Conservation (phyloP, 2,329 filamentous ascomycete genomes). For the Colletotrichum sp. region DNA sequence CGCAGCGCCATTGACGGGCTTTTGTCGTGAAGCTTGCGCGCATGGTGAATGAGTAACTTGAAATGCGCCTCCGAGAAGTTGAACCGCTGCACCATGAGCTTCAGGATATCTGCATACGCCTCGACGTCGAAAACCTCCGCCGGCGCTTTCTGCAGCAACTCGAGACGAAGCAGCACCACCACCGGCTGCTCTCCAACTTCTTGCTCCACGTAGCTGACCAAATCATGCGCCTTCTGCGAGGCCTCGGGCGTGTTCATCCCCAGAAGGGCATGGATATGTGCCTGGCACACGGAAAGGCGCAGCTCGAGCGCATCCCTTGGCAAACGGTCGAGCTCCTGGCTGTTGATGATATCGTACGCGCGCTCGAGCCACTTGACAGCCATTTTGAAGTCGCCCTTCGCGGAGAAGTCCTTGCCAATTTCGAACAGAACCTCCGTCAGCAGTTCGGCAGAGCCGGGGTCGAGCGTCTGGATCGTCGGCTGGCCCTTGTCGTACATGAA, state of each 20-base stretch:
- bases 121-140: slow-evolving; percentile 52
- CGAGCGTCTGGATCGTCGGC: slow-evolving; percentile 41
- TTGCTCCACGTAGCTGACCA: slow-evolving; percentile 66
- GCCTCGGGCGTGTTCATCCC: slow-evolving; percentile 48
- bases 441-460: slow-evolving; percentile 60
- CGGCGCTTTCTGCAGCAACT: slow-evolving; percentile 60
- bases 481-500: slow-evolving; percentile 72
- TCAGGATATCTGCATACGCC: slow-evolving; percentile 59
- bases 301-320: slow-evolving; percentile 68
- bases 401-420: slow-evolving; percentile 68
- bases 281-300: slow-evolving; percentile 69
- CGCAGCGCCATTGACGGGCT: slow-evolving; percentile 52
- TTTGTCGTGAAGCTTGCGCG: slow-evolving; percentile 67
- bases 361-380: slow-evolving; percentile 78
- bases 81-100: slow-evolving; percentile 64
- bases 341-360: slow-evolving; percentile 64
- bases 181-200: slow-evolving; percentile 69
- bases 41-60: slow-evolving; percentile 69
- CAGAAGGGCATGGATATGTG: slow-evolving; percentile 61
- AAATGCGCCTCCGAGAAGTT: slow-evolving; percentile 69
- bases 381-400: slow-evolving; percentile 54
- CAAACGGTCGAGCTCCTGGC: slow-evolving; percentile 58
- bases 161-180: slow-evolving; percentile 71
- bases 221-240: slow-evolving; percentile 56
- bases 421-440: slow-evolving; percentile 73